phyloP scores from a whole-genome alignment of 73 alveolate genomes.

The Breviolum minutum region DNA sequence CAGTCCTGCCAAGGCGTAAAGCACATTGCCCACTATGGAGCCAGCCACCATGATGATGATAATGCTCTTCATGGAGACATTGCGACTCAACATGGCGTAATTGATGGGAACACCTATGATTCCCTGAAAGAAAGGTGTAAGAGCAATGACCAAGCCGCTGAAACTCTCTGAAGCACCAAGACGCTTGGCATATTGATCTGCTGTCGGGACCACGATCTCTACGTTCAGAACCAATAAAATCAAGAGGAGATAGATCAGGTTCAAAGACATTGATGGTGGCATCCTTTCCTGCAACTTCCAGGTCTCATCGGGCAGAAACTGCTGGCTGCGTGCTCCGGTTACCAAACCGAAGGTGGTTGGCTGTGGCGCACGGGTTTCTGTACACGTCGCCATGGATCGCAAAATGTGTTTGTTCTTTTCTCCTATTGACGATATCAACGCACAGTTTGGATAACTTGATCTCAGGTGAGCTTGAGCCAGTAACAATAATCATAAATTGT shows the following conservation, averaged over 20 bases:
- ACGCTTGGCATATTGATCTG: constrained; percentile 4
- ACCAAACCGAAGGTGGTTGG: neutral
- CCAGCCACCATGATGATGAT: constrained; percentile 29
- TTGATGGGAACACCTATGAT: neutral
- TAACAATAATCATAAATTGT: too few relatives aligned
- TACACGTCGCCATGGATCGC: neutral
- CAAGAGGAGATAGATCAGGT: neutral
- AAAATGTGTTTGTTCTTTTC: too few relatives aligned
- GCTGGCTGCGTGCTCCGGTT: neutral
- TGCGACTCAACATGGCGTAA: neutral
- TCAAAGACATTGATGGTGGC: neutral
- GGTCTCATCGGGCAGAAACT: neutral
- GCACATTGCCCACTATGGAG: neutral
- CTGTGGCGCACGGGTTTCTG: neutral
- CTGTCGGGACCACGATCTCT: constrained; percentile 20
- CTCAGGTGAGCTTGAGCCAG: too few relatives aligned
- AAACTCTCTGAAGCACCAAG: constrained; percentile 23
- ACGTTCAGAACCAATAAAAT: neutral
- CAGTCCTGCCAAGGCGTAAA: constrained; percentile 34
- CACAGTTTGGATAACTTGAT: too few relatives aligned
- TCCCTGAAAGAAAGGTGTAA: constrained; percentile 45
- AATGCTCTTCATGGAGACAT: neutral
- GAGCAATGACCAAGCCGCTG: constrained; percentile 54
- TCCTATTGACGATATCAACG: too few relatives aligned
- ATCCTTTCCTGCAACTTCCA: neutral